Base-by-base conservation (phyloP, 495 filamentous ascomycete genomes). In the Clohesyomyces aquaticus region DNA sequence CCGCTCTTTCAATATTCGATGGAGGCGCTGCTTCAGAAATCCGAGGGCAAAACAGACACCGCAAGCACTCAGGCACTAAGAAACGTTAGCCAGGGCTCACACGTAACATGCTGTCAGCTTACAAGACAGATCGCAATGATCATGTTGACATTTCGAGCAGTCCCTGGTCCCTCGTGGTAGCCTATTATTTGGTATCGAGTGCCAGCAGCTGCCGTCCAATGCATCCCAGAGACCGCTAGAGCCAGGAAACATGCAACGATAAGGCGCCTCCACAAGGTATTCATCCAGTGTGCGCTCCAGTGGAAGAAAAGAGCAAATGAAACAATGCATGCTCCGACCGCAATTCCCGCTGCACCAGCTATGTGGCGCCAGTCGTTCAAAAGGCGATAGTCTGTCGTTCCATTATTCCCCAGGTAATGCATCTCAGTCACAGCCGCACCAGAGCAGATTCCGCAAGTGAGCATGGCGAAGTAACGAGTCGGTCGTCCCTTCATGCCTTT, bases 341-440 rank as follows among this genome's bases (percentile, higher is more conserved):
- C 90, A 63, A 95, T 90, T 35, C 88, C 64, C 19, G 82, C 81
- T 4, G 93, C 84, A 1, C 85, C 91, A 8, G 85, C 74, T n/a
- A 96, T 81, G 69, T 85, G 82, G 4, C 71, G 74, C 11, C 74
- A 65, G 8, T 65, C 29, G 62, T 93, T 92, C 11, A 70, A 64
- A 67, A 86, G 84, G 6, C 67, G 65, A 70, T 96, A 96, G 72
- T 96, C 94, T 14, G 79, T 77, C 66, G 94, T 92, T 32, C 91
- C 90, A 12, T 87, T 81, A 69, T 95, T 90, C 25, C 91, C 91
- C 46, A 95, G 77, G 67, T 96, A 96, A 72, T 96, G 90, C 93
- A 96, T 96, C 3, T 87, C 93, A 56, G 88, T 89, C 55, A 95
- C 86, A 19, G 89, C 83, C 2, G 83, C 75, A 6, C 92, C 92